Evolutionary conservation across 805 yeast species (phyloP), one percentile per base, ranked within the genome.

Genomic region (Hanseniaspora valbyensis): DNA sequence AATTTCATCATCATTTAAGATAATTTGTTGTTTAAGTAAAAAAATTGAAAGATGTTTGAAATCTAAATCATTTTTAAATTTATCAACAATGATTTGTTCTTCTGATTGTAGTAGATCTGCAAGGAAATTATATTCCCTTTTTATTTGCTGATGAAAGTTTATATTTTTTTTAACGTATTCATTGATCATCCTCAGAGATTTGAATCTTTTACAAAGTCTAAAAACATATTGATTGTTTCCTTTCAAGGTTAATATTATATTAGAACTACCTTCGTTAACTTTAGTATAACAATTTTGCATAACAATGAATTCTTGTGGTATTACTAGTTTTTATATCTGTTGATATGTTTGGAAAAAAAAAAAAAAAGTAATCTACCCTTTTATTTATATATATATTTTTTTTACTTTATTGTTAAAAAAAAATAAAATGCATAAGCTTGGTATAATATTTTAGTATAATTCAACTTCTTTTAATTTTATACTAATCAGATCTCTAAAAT

Each of bases 261-360:
- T 46, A 10, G 50, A 46, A 22, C 39, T 46, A 6, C 50, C 50
- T 25, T 46, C 50, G n/a, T 34, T 42, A 6, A 34, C 24, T n/a
- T 13, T 8, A 10, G 18, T 6, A n/a, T 12, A 32, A n/a, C n/a
- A n/a, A n/a, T n/a, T n/a, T n/a, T n/a, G n/a, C n/a, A n/a, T n/a
- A n/a, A n/a, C n/a, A n/a, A n/a, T 14, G 32, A 7, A n/a, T 29
- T 10, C 8, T 25, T 6, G 13, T 4, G n/a, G n/a, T n/a, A n/a
- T n/a, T n/a, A n/a, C n/a, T n/a, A n/a, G n/a, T n/a, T n/a, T n/a
- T n/a, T n/a, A n/a, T n/a, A n/a, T n/a, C n/a, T n/a, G n/a, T n/a
- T n/a, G n/a, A n/a, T n/a, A n/a, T n/a, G n/a, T n/a, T n/a, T n/a
- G n/a, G n/a, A n/a, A n/a, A n/a, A n/a, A n/a, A n/a, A 28, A 28